Conservation (phyloP, 768 basidiomycete genomes). For the Neoboletus magnificus region DNA sequence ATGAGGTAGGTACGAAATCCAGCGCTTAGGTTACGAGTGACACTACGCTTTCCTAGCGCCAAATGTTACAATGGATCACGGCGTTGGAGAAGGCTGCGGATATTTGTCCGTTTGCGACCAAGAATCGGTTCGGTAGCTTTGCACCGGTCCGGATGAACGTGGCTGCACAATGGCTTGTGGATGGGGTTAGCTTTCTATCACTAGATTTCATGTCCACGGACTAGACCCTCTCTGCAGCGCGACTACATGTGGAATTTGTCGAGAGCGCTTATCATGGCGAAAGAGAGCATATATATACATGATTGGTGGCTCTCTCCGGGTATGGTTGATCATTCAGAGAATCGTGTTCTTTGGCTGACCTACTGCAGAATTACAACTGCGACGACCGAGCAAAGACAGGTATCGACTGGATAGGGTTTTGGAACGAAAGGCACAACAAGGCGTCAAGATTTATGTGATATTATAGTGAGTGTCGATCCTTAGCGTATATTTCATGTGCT, state of each 20-base stretch:
- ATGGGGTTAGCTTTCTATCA: slow-evolving; percentile 63
- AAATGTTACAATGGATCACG: slow-evolving; percentile 97
- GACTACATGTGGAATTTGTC: slow-evolving; percentile 99
- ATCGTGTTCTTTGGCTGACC: background rate
- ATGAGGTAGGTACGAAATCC: slow-evolving; percentile 51
- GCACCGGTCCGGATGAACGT: slow-evolving; percentile 91
- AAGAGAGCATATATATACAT: slow-evolving; percentile 89
- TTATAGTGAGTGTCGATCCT: slow-evolving; percentile 62
- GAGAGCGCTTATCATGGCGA: slow-evolving; percentile 84
- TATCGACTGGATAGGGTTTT: slow-evolving; percentile 86
- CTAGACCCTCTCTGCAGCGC: slow-evolving; percentile 47
- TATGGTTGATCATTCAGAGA: slow-evolving; percentile 28
- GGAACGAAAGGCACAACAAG: slow-evolving; percentile 89
- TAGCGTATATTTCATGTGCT: background rate
- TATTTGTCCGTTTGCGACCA: slow-evolving; percentile 71
- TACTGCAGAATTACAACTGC: slow-evolving; percentile 69
- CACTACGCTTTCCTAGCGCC: slow-evolving; percentile 48
- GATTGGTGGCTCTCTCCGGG: slow-evolving; percentile 98
- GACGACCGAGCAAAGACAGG: slow-evolving; percentile 78
- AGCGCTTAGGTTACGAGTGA: slow-evolving; percentile 3
- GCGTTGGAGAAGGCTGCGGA: slow-evolving; percentile 79
- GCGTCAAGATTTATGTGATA: slow-evolving; percentile 94
- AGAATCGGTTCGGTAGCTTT: slow-evolving; percentile 91
- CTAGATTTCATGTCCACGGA: background rate
- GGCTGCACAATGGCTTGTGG: slow-evolving; percentile 96